These are phyloP conservation scores for Saitozyma podzolica DNA, from an alignment of 768 basidiomycete genomes.

Conservation along the genomic window DNA sequence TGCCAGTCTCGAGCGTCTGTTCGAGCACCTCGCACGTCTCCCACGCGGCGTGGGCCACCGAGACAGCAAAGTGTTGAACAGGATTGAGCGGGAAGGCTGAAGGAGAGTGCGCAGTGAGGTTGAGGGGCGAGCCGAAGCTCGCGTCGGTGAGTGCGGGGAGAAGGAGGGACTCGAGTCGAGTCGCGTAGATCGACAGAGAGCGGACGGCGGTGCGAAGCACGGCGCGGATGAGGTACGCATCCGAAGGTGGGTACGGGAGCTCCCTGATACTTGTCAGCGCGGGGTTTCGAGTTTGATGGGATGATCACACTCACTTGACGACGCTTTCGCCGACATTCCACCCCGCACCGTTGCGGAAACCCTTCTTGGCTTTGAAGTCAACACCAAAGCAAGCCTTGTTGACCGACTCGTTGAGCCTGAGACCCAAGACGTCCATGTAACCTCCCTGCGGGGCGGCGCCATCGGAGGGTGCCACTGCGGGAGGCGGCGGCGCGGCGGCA, in stretches of 20 bases:
- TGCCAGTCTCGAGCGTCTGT: conserved; percentile 44
- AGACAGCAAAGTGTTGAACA: conserved; percentile 43
- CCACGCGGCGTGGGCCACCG: conserved; percentile 52
- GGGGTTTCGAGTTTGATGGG: background rate
- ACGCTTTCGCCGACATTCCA: conserved; percentile 50
- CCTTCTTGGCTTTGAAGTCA: conserved; percentile 46
- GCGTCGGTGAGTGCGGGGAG: conserved; percentile 73
- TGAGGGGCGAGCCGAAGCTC: conserved; percentile 73
- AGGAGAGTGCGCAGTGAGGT: conserved; percentile 59
- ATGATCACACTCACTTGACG: conserved; percentile 21
- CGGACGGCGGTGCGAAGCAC: conserved; percentile 48
- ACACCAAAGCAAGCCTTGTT: conserved; percentile 49
- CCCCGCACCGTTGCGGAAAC: conserved; percentile 44
- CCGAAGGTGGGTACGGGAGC: conserved; percentile 42
- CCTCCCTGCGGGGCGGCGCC: conserved; percentile 29
- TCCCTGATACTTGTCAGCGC: conserved; percentile 16
- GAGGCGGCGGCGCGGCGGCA: conserved; percentile 20
- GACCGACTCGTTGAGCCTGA: conserved; percentile 49
- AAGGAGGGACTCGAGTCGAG: conserved; percentile 74
- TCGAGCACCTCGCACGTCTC: conserved; percentile 52
- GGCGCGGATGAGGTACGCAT: conserved; percentile 51
- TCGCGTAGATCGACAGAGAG: conserved; percentile 50
- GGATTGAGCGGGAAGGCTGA: conserved; percentile 43
- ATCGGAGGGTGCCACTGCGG: conserved; percentile 12
- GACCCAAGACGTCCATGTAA: conserved; percentile 50